These are phyloP conservation scores for Cyclocybe cylindracea DNA, from an alignment of 768 basidiomycete genomes.

Conservation along the genomic window DNA sequence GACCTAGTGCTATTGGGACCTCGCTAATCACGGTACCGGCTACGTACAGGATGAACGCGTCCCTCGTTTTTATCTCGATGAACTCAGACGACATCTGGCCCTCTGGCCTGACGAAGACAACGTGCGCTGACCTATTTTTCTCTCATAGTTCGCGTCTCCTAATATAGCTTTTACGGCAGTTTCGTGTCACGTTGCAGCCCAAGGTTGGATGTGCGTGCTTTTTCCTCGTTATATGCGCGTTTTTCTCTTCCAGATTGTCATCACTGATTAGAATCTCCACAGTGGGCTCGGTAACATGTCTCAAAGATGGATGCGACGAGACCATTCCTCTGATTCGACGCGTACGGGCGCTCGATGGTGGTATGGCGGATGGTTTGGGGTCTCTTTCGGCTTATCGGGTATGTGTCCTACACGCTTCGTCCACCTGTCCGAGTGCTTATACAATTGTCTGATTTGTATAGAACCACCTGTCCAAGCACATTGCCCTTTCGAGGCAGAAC, in stretches of 20 bases:
- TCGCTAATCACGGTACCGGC: neutral
- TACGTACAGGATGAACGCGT: constrained; percentile 20
- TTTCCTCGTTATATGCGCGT: constrained; percentile 3
- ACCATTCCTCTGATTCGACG: constrained; percentile 33
- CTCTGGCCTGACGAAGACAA: constrained; percentile 34
- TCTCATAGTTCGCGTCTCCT: neutral
- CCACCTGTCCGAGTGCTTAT: neutral
- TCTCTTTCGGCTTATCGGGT: constrained; percentile 49
- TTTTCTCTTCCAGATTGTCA: constrained; percentile 2
- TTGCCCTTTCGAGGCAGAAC: neutral
- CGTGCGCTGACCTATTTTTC: constrained; percentile 20
- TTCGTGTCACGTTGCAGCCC: constrained; percentile 36
- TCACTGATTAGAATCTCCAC: constrained; percentile 23
- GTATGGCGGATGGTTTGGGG: constrained; percentile 43
- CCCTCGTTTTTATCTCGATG: constrained; percentile 35
- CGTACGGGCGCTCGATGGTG: constrained; percentile 36
- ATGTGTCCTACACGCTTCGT: constrained; percentile 15
- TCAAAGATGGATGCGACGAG: constrained; percentile 46
- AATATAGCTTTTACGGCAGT: constrained; percentile 25
- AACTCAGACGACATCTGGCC: constrained; percentile 31
- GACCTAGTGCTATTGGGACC: neutral
- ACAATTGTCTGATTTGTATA: constrained; percentile 5
- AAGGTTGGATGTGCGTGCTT: constrained; percentile 38
- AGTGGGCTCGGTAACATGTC: constrained; percentile 40
- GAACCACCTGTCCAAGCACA: constrained; percentile 15